phyloP scores from a whole-genome alignment of 192 early-diverging fungal genomes.

The Paraglomus brasilianum region DNA sequence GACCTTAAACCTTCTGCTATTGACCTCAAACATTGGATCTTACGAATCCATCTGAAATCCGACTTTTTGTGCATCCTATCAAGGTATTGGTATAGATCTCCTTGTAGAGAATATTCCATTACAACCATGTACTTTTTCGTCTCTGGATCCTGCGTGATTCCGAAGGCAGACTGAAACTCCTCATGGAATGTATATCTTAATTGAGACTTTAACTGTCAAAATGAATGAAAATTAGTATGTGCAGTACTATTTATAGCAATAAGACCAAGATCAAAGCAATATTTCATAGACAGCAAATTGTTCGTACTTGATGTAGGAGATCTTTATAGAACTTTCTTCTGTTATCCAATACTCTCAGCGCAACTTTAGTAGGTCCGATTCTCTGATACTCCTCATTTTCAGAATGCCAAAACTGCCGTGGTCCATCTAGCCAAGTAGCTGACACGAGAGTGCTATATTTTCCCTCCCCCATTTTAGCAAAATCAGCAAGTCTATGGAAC shows the following conservation, averaged over 20 bases:
- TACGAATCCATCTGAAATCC: too few relatives aligned
- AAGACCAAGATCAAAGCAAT: too few relatives aligned
- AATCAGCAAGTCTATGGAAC: conserved; percentile 4
- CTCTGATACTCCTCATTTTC: not conserved
- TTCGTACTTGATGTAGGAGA: too few relatives aligned
- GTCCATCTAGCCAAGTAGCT: conserved; percentile 21
- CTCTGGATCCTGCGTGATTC: conserved; percentile 6
- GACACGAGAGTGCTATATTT: conserved; percentile 12
- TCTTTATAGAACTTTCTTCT: too few relatives aligned
- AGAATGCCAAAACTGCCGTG: not conserved
- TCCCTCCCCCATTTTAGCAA: conserved; percentile 1
- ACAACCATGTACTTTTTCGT: conserved; percentile 4
- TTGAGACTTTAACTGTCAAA: not conserved
- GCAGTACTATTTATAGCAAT: too few relatives aligned
- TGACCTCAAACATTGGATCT: too few relatives aligned
- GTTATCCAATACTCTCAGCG: not conserved
- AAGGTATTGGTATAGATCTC: conserved; percentile 5
- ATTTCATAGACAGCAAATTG: too few relatives aligned
- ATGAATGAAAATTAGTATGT: too few relatives aligned
- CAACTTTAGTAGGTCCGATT: not conserved
- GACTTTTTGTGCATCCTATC: not conserved
- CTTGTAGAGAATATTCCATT: not conserved
- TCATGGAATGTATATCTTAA: not conserved
- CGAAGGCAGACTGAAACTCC: not conserved
- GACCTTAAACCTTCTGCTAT: too few relatives aligned